Conservation (phyloP, 2,329 filamentous ascomycete species). For the Ramichloridium luteum region DNA sequence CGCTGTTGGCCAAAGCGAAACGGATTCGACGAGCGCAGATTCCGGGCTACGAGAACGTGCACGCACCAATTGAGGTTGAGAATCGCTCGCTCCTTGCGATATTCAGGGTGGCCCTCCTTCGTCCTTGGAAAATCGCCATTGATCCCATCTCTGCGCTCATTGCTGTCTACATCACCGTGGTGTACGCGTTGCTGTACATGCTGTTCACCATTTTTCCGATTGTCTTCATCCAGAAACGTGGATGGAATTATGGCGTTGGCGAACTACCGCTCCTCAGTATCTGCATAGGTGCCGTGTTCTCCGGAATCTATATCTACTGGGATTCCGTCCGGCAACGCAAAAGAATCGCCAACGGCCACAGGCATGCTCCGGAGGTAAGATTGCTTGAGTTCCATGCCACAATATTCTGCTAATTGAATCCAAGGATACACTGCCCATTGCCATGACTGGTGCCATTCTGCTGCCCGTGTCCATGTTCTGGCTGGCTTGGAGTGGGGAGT, state of each 20-base stretch:
- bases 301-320: conserved; percentile 30
- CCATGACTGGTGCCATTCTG: conserved; percentile 23
- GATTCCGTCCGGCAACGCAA: conserved; percentile 30
- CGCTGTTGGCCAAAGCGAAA: conserved; percentile 42
- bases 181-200: conserved; percentile 40
- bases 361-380: conserved; percentile 31
- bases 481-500: conserved; percentile 28
- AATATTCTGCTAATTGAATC: too few relatives aligned
- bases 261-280: conserved; percentile 39
- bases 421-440: conserved; percentile 28
- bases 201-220: conserved; percentile 41
- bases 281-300: conserved; percentile 37
- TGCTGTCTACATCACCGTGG: conserved; percentile 53
- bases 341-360: conserved; percentile 27
- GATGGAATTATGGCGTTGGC: conserved; percentile 48
- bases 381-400: too few relatives aligned
- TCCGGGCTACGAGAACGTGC: conserved; percentile 39
- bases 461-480: conserved; percentile 26
- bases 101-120: conserved; percentile 45
- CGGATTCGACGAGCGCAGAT: conserved; percentile 38
- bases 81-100: conserved; percentile 27
- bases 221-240: conserved; percentile 49
- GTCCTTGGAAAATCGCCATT: conserved; percentile 59
- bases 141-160: conserved; percentile 58
- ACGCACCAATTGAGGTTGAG: conserved; percentile 36